Conservation (phyloP, 495 filamentous ascomycete species). For the Penicillium crystallinum region DNA sequence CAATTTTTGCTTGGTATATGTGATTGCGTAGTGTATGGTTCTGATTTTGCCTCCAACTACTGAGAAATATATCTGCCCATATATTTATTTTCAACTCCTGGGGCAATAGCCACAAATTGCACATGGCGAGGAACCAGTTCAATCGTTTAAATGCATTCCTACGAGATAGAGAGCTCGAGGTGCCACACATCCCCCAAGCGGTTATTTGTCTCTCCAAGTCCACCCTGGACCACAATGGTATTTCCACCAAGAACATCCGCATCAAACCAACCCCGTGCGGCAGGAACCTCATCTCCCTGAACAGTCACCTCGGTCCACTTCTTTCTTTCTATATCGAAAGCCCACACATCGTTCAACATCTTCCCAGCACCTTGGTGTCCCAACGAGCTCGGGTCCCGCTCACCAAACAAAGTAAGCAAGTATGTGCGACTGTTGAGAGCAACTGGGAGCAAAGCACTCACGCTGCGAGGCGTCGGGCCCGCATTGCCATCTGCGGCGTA, state of each 20-base stretch:
- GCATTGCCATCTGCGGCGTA: constrained; percentile 43
- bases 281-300: constrained; percentile 42
- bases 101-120: too few relatives aligned
- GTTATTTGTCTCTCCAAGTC: constrained; percentile 41
- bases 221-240: constrained; percentile 42
- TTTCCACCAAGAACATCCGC: constrained; percentile 30
- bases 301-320: constrained; percentile 49
- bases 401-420: constrained; percentile 65
- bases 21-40: too few relatives aligned
- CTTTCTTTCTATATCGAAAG: constrained; percentile 55
- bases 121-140: too few relatives aligned
- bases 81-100: too few relatives aligned
- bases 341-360: constrained; percentile 73
- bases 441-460: constrained; percentile 40
- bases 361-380: constrained; percentile 63
- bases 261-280: constrained; percentile 42
- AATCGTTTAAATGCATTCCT: too few relatives aligned
- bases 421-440: too few relatives aligned
- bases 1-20: too few relatives aligned
- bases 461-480: constrained; percentile 37
- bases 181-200: constrained; percentile 46
- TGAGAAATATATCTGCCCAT: too few relatives aligned
- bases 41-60: too few relatives aligned
- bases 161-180: too few relatives aligned
- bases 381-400: constrained; percentile 53